These are phyloP conservation scores for Viridothelium virens DNA, from an alignment of 495 filamentous ascomycete species.

Conservation along the genomic window DNA sequence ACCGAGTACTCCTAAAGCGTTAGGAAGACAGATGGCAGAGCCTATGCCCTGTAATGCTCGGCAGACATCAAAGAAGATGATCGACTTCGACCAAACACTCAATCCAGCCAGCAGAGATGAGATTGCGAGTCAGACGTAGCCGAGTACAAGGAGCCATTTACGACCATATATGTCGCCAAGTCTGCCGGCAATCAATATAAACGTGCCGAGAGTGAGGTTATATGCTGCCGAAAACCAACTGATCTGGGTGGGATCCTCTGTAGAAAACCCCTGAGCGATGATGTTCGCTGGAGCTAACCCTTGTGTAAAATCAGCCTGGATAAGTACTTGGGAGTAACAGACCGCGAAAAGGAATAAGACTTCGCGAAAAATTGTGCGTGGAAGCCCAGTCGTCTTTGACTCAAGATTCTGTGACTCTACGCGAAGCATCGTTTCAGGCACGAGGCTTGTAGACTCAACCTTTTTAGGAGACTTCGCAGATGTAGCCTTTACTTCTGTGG, in stretches of 20 bases:
- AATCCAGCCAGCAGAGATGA: constrained; percentile 71
- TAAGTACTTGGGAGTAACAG: too few species aligned
- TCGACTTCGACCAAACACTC: constrained; percentile 53
- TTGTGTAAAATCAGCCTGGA: too few species aligned
- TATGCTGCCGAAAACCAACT: not conserved
- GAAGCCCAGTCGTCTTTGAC: too few species aligned
- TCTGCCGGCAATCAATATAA: constrained; percentile 32
- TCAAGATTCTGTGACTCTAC: too few species aligned
- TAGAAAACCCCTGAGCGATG: too few species aligned
- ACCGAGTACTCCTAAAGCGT: constrained; percentile 51
- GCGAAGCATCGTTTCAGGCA: too few species aligned
- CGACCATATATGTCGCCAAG: constrained; percentile 51
- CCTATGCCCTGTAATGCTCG: constrained; percentile 76
- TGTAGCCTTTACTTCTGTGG: too few species aligned
- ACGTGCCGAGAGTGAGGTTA: not conserved
- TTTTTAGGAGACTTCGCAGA: too few species aligned
- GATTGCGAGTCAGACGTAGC: constrained; percentile 61
- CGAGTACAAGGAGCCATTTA: constrained; percentile 59
- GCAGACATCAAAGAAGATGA: constrained; percentile 64
- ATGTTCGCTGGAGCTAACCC: too few species aligned
- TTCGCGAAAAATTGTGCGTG: too few species aligned
- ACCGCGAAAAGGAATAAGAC: too few species aligned
- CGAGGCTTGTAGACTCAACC: too few species aligned
- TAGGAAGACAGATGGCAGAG: constrained; percentile 68
- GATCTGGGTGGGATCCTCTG: constrained; percentile 1